Evolutionary conservation across 257 asterid genomes (phyloP).

Genomic region (Solanum sparsipilum): DNA sequence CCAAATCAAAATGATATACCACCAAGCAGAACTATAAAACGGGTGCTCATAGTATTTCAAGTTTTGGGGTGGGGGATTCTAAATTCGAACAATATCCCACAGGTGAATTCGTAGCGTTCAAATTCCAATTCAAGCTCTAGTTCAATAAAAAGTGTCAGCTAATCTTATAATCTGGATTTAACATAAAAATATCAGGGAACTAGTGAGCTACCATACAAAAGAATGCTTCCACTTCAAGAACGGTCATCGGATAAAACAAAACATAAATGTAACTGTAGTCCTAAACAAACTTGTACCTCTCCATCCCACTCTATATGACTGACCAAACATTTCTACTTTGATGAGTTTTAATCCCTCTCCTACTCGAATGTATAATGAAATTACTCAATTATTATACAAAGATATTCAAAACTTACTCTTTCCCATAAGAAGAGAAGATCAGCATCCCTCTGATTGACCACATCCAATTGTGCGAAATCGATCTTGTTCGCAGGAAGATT

Average conservation of each 20-base stretch:
- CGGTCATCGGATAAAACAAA: neutral
- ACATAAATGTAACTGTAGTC: neutral
- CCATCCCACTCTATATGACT: neutral
- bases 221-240: neutral
- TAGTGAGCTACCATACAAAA: neutral
- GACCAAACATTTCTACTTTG: neutral
- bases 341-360: neutral
- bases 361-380: neutral
- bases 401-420: slow-evolving; percentile 28
- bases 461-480: slow-evolving; percentile 22
- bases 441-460: slow-evolving; percentile 78
- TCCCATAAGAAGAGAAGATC: slow-evolving; percentile 68
- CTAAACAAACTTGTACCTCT: neutral
- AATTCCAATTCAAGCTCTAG: neutral
- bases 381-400: neutral
- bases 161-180: neutral
- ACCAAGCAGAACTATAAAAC: neutral
- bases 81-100: neutral
- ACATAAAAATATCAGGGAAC: neutral
- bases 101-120: neutral
- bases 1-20: neutral
- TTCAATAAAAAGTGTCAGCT: neutral
- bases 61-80: neutral
- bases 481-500: slow-evolving; percentile 50
- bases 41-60: neutral